Base-by-base conservation (phyloP, 352 stramenopile genomes). In the Globisporangium megalacanthum region DNA sequence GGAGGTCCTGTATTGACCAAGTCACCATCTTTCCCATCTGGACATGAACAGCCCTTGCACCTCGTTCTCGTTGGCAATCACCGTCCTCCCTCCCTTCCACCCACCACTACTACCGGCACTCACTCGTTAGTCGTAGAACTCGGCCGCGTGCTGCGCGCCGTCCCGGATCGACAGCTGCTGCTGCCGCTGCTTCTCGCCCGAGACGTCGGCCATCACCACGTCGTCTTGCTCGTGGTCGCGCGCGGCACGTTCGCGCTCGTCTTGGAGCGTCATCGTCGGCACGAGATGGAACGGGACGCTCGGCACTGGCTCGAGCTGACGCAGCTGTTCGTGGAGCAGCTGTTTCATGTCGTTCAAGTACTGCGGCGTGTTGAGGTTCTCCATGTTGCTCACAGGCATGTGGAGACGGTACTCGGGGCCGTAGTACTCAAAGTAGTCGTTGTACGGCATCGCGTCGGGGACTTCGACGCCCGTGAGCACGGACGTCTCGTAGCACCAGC, bases 381-480 rank as follows among this genome's bases (percentile, higher is more conserved):
- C 92, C 77, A 99, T 98, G 75, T 92, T 96, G 60, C 81, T 87
- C 61, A 97, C 89, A 19, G 95, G 93, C 64, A 99, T 86, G 75
- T 99, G 97, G 36, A 99, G 75, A 52, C 97, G 95, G 77, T 97
- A 99, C 69, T 99, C 94, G 1, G 97, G 97, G 0, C 93, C 94
- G 74, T 98, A 99, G 77, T 99, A 99, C 73, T 99, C 97, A 77
- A 98, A 99, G 79, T 99, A 99, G 72, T 99, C 95, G 79, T 99
- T 99, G 82, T 98, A 99, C 5, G 97, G 97, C 72, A 99, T 98
- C 6, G 98, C 91, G 59, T 99, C 96, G 1, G 83, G 78, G 9
- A 95, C 71, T 29, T 97, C 79, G 33, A 96, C 89, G 36, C 90
- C 94, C 15, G 97, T 84, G 31, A 98, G 76, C n/a, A 99, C 83